A percentile compares a stretch with the other conserved stretches of the same genome.
Evolutionary conservation across 495 filamentous ascomycete species (phyloP).

Genomic region (Penicillium malachiteum): DNA sequence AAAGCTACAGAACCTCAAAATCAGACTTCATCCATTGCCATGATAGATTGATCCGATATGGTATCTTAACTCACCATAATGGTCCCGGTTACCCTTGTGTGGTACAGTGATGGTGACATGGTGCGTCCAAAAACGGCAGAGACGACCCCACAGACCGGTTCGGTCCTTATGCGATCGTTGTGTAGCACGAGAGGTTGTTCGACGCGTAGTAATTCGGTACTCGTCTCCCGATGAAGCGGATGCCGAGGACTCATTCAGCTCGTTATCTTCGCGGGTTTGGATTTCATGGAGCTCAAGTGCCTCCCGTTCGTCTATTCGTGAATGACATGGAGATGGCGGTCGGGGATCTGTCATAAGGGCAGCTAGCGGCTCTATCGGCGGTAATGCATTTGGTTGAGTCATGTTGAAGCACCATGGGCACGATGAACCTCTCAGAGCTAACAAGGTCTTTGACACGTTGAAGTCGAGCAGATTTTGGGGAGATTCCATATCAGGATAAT

Average conservation of each 20-base stretch:
- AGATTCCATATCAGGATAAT: neutral
- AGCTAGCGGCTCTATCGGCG: constrained; percentile 6
- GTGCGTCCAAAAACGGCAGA: constrained; percentile 39
- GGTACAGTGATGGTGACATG: constrained; percentile 42
- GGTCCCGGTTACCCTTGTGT: constrained; percentile 46
- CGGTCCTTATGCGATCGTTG: constrained; percentile 17
- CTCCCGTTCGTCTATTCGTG: constrained; percentile 19
- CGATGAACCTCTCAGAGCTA: neutral
- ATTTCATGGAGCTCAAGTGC: constrained; percentile 39
- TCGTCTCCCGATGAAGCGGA: constrained; percentile 42
- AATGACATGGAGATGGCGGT: constrained; percentile 16
- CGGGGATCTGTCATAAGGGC: constrained; percentile 16
- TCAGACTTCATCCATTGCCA: neutral
- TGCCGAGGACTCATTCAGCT: constrained; percentile 21
- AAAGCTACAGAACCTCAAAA: constrained; percentile 52
- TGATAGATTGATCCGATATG: neutral
- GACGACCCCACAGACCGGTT: constrained; percentile 21
- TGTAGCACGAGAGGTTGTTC: constrained; percentile 21
- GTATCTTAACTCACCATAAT: constrained; percentile 35
- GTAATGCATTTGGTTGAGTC: constrained; percentile 1
- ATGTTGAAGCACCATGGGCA: constrained; percentile 8
- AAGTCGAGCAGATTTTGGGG: constrained; percentile 4
- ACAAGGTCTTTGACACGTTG: neutral
- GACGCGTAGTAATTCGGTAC: constrained; percentile 29
- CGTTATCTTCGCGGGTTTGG: constrained; percentile 23